phyloP scores from a whole-genome alignment of 1,139 yeast species.

The Blastobotrys arbuscula region DNA sequence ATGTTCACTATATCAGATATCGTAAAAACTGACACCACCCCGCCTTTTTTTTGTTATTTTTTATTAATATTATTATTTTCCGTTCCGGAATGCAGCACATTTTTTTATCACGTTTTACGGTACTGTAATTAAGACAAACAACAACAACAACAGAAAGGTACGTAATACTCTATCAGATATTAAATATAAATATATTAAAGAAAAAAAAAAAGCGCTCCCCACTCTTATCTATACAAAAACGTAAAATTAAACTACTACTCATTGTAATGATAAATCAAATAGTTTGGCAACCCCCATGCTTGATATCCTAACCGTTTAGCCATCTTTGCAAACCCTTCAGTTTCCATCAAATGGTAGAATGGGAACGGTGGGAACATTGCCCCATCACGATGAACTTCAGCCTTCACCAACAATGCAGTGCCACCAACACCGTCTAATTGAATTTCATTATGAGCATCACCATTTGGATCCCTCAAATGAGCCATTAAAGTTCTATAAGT shows the following conservation, averaged over 20 bases:
- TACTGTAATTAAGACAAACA: too few species aligned
- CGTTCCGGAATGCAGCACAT: not conserved
- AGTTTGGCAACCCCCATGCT: conserved; percentile 89
- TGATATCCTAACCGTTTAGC: conserved; percentile 90
- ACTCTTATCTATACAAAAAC: too few species aligned
- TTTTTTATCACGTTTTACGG: too few species aligned
- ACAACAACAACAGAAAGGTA: too few species aligned
- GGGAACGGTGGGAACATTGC: conserved; percentile 99
- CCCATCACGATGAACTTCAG: conserved; percentile 97
- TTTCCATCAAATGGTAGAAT: conserved; percentile 91
- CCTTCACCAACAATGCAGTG: conserved; percentile 90
- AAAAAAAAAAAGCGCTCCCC: too few species aligned
- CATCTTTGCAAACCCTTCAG: conserved; percentile 98
- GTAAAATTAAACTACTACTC: conserved; percentile 19
- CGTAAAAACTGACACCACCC: too few species aligned
- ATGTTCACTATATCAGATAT: too few species aligned
- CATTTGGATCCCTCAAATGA: conserved; percentile 63
- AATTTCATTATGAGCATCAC: conserved; percentile 54
- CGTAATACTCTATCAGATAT: too few species aligned
- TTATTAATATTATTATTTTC: too few species aligned
- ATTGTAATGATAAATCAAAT: conserved; percentile 68
- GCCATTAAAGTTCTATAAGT: conserved; percentile 98
- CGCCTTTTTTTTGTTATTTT: too few species aligned
- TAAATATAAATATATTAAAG: too few species aligned
- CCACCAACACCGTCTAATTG: conserved; percentile 94